These are phyloP conservation scores for Talaromyces atroroseus DNA, from an alignment of 2,329 filamentous ascomycete genomes.

Conservation along the genomic window DNA sequence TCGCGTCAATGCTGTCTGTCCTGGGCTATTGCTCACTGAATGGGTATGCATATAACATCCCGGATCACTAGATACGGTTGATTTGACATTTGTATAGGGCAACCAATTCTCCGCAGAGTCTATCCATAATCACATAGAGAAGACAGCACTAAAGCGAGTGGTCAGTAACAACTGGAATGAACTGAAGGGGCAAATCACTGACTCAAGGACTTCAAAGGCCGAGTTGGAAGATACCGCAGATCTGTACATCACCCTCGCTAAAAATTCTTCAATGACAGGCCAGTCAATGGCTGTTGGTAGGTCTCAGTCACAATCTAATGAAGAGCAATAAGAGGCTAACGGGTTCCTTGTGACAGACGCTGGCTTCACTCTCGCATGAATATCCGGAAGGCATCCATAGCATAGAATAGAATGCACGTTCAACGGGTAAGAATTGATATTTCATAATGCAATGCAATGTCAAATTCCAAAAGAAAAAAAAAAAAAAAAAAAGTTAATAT, in stretches of 20 bases:
- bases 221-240: constrained; percentile 40
- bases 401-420: neutral
- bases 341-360: neutral
- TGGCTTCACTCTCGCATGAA: constrained; percentile 1
- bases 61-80: neutral
- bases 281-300: constrained; percentile 41
- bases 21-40: constrained; percentile 62
- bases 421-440: neutral
- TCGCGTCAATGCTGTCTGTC: constrained; percentile 59
- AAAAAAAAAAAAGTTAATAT: neutral
- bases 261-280: constrained; percentile 44
- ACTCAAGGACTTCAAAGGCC: constrained; percentile 25
- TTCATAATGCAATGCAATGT: neutral
- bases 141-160: constrained; percentile 55
- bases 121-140: constrained; percentile 50
- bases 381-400: neutral
- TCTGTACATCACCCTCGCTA: constrained; percentile 35
- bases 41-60: constrained; percentile 45
- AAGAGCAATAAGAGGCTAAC: neutral
- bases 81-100: constrained; percentile 37
- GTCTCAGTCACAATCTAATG: constrained; percentile 10
- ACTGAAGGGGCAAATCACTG: neutral
- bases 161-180: constrained; percentile 26
- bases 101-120: constrained; percentile 53
- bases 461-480: too few relatives aligned